A percentile compares a stretch with the other conserved stretches of the same genome.
These are phyloP conservation scores for Eucalyptus pauciflora DNA, from an alignment of 345 rosid genomes.

Conservation along the genomic window DNA sequence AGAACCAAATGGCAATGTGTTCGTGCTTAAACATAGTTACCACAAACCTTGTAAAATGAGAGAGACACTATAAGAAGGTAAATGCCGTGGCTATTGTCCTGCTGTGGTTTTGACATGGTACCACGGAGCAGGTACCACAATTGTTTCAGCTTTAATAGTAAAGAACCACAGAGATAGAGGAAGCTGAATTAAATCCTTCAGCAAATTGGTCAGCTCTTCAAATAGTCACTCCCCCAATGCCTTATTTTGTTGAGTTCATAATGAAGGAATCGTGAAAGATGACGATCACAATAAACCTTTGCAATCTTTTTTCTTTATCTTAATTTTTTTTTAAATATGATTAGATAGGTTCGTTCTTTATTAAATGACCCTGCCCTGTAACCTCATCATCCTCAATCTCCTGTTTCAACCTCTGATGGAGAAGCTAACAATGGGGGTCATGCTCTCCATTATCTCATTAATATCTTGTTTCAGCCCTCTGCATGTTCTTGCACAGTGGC, in stretches of 20 bases:
- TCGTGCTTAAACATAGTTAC: background rate
- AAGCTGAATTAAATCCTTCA: background rate
- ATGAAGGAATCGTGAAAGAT: conserved; percentile 1
- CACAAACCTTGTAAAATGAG: background rate
- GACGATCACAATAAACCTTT: background rate
- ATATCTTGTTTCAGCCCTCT: conserved; percentile 13
- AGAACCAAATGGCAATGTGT: background rate
- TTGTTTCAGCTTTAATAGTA: background rate
- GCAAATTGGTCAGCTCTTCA: background rate
- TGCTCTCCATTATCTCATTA: conserved; percentile 12
- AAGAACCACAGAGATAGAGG: background rate
- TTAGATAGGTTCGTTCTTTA: background rate
- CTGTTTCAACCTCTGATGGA: conserved; percentile 10
- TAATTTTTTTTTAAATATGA: background rate
- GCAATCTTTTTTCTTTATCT: background rate
- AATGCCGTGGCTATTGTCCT: background rate
- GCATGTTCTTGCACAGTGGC: conserved; percentile 21
- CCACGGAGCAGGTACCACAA: background rate
- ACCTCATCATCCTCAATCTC: background rate
- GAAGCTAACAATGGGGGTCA: conserved; percentile 4
- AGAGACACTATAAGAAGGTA: background rate
- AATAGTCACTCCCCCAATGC: conserved; percentile 49
- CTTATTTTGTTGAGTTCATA: conserved; percentile 17
- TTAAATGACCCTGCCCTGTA: background rate
- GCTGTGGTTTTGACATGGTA: background rate